A percentile compares a stretch with the other conserved stretches of the same genome.
These are phyloP conservation scores for Cardamine chenopodiifolia DNA, from an alignment of 345 rosid species.

Conservation along the genomic window DNA sequence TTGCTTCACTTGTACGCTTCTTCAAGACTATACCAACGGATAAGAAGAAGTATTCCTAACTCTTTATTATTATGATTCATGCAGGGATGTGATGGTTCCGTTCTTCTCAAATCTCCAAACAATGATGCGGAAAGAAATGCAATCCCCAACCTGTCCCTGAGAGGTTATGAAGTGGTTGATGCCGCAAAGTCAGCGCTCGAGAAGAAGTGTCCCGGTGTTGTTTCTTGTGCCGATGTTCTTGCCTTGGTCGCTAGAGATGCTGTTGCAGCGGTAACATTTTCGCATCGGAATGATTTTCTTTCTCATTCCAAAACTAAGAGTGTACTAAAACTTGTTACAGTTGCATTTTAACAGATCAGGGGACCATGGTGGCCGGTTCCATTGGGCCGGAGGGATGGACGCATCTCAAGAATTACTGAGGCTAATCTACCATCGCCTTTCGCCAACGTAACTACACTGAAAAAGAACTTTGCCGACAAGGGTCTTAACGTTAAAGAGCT, in stretches of 20 bases:
- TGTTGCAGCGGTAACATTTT: conserved; percentile 42
- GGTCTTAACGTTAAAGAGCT: conserved; percentile 58
- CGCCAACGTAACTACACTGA: conserved; percentile 36
- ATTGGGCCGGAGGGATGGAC: conserved; percentile 64
- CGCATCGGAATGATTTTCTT: neutral
- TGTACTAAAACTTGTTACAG: neutral
- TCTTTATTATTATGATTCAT: neutral
- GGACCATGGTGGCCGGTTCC: conserved; percentile 71
- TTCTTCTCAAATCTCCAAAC: conserved; percentile 49
- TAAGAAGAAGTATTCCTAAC: neutral
- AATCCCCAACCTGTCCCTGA: conserved; percentile 43
- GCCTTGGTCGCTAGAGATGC: conserved; percentile 66
- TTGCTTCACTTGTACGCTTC: neutral
- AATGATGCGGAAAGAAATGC: conserved; percentile 55
- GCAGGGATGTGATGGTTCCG: conserved; percentile 63
- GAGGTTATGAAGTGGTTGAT: conserved; percentile 57
- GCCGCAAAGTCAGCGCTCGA: conserved; percentile 51
- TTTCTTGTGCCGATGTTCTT: conserved; percentile 76
- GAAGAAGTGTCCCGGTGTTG: conserved; percentile 47
- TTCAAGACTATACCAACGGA: neutral
- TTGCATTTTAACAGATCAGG: conserved; percentile 37
- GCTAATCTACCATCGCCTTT: conserved; percentile 50
- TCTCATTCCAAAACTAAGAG: neutral
- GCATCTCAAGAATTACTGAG: conserved; percentile 45
- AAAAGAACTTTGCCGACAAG: conserved; percentile 45